Base-by-base conservation (phyloP, 2,329 filamentous ascomycete genomes). In the Penicillium psychrosexuale region DNA sequence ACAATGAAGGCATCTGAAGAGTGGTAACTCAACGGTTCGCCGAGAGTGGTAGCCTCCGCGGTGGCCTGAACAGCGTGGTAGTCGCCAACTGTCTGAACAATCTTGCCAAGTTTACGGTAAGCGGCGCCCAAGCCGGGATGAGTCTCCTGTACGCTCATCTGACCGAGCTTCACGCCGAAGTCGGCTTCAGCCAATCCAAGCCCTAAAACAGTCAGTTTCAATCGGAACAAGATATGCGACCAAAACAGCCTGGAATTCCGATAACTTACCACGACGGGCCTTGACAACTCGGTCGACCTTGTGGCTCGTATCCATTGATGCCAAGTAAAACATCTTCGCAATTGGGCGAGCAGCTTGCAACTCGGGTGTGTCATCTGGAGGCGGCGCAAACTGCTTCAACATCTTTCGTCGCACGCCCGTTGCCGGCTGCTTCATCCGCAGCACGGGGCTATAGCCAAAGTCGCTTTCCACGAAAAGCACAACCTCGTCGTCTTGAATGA, bases 381-480 rank as follows among this genome's bases (percentile, higher is more conserved):
- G 94, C 31, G 94, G 94, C 36, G 94, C 93, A 75, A 99, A 99
- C 73, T 99, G 94, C 80, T 99, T 99, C 71, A 99, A 80, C 58
- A 97, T 88, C 78, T 97, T 97, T 69, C 94, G 84, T 60, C 94
- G 86, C 64, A 99, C 91, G 40, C 94, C 94, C 1, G 94, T 99
- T 8, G 94, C 94, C 22, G 94, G 94, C 74, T 99, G 94, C 79
- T 95, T 96, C 82, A 91, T 91, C 73, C 93, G 88, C 44, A 97
- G 87, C 68, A 97, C 89, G 1, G 94, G 94, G 68, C 91, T 97
- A 75, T 99, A 99, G 38, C 94, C 94, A 72, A 97, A 97, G 72
- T 99, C 94, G 70, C 91, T 96, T 76, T 99, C 94, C n/a, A 99
- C 91, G 67, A 99, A 99, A 57, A 97, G 86, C 5, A 97, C 85